phyloP scores from a whole-genome alignment of 1,139 yeast genomes.

The Geotrichum fermentans region DNA sequence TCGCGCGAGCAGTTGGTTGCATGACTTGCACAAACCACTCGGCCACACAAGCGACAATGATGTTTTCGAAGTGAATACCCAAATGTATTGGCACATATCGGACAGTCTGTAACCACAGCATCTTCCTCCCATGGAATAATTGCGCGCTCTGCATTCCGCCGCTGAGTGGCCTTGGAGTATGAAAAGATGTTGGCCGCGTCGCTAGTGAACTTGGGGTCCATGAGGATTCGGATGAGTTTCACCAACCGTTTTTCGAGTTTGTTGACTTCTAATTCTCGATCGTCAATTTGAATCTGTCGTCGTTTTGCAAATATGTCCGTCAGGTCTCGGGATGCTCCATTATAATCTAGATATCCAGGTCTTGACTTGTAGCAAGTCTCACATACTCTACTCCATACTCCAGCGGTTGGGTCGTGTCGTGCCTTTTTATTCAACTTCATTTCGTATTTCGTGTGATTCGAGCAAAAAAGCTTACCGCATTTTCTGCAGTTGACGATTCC shows the following conservation, averaged over 20 bases:
- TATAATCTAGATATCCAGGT: slow-evolving; percentile 49
- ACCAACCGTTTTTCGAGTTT: slow-evolving; percentile 62
- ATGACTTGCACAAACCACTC: slow-evolving; percentile 69
- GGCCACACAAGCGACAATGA: slow-evolving; percentile 84
- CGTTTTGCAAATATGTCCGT: slow-evolving; percentile 43
- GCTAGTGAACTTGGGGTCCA: slow-evolving; percentile 22
- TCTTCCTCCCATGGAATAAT: slow-evolving; percentile 73
- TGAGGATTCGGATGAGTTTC: slow-evolving; percentile 40
- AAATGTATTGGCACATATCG: slow-evolving; percentile 58
- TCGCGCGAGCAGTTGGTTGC: slow-evolving; percentile 63
- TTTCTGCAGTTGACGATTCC: slow-evolving; percentile 39
- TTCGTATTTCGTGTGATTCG: slow-evolving; percentile 54
- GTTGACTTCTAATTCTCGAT: slow-evolving; percentile 45
- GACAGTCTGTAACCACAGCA: slow-evolving; percentile 48
- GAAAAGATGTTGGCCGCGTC: slow-evolving; percentile 25
- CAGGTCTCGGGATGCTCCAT: slow-evolving; percentile 44
- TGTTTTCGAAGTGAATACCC: slow-evolving; percentile 65
- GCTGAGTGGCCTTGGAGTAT: slow-evolving; percentile 28
- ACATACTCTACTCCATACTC: slow-evolving; percentile 71
- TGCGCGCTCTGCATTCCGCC: slow-evolving; percentile 45
- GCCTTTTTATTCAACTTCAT: slow-evolving; percentile 47
- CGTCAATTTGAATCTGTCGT: slow-evolving; percentile 44
- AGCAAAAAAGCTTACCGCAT: slow-evolving; percentile 72
- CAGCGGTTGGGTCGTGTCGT: slow-evolving; percentile 45
- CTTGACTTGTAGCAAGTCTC: slow-evolving; percentile 52